Evolutionary conservation across 192 early-diverging fungal species (phyloP).

Genomic region (Linnemannia hyalina): DNA sequence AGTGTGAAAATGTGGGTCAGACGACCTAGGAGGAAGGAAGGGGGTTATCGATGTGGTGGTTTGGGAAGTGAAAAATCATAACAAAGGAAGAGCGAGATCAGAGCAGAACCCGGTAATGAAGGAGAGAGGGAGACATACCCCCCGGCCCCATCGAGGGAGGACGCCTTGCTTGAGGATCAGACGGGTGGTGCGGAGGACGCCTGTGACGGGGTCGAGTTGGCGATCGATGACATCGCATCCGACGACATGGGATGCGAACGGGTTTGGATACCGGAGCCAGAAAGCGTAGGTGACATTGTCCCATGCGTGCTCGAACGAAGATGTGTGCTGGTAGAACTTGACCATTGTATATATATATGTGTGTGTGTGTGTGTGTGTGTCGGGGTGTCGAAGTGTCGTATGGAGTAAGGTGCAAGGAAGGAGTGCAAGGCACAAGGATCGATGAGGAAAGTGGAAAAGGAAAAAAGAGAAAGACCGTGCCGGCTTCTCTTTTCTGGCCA

Average conservation of each 20-base stretch:
- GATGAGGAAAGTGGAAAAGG: not conserved
- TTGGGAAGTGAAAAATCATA: constrained; percentile 4
- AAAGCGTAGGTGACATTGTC: constrained; percentile 89
- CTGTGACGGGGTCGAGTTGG: constrained; percentile 80
- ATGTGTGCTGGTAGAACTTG: constrained; percentile 86
- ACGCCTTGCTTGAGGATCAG: constrained; percentile 91
- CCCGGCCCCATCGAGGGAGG: constrained; percentile 89
- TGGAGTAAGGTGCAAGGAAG: not conserved
- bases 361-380: constrained; percentile 49
- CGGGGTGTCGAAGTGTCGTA: not conserved
- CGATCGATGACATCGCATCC: constrained; percentile 94
- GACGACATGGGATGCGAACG: constrained; percentile 95
- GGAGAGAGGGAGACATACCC: constrained; percentile 45
- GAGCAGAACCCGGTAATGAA: not conserved
- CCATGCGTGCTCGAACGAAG: constrained; percentile 85
- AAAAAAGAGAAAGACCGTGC: not conserved
- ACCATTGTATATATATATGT: constrained; percentile 66
- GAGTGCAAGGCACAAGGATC: constrained; percentile 9
- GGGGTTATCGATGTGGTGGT: not conserved
- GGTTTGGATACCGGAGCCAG: constrained; percentile 97
- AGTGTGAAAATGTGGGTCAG: not conserved
- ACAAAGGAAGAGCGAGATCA: constrained; percentile 1
- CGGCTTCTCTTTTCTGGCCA: not conserved
- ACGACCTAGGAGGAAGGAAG: not conserved
- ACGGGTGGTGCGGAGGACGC: constrained; percentile 87